These are phyloP conservation scores for Saksenaea oblongispora DNA, from an alignment of 371 early-diverging fungal genomes.

Conservation along the genomic window DNA sequence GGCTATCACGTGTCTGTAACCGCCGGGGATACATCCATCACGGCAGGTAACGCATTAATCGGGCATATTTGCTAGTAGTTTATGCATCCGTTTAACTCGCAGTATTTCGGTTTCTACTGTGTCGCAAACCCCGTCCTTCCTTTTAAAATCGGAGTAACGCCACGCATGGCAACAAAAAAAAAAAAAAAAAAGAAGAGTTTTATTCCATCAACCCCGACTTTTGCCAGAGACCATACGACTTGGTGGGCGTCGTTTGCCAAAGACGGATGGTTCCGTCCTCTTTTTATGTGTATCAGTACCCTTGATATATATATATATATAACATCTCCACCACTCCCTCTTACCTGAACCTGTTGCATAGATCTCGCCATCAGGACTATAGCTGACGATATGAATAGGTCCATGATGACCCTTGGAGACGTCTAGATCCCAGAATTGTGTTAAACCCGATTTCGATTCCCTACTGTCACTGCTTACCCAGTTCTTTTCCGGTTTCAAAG, in stretches of 20 bases:
- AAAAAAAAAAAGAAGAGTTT: background rate
- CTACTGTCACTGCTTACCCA: conserved; percentile 25
- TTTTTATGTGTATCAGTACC: conserved; percentile 8
- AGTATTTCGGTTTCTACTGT: too few species aligned
- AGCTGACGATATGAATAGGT: conserved; percentile 83
- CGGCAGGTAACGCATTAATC: too few species aligned
- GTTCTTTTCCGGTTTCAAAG: conserved; percentile 68
- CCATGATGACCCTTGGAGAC: conserved; percentile 90
- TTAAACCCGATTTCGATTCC: background rate
- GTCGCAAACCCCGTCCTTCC: too few species aligned
- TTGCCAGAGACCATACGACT: conserved; percentile 78
- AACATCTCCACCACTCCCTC: background rate
- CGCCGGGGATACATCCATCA: too few species aligned
- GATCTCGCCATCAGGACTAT: conserved; percentile 88
- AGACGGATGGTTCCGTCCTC: conserved; percentile 81
- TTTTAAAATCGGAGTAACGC: too few species aligned
- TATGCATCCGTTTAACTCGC: too few species aligned
- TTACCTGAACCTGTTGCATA: conserved; percentile 85
- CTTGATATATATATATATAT: background rate
- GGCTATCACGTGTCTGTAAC: too few species aligned
- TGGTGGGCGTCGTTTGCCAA: conserved; percentile 77
- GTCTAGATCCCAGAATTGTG: conserved; percentile 35
- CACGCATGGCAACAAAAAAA: background rate
- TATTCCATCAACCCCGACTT: conserved; percentile 5
- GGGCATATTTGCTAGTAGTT: too few species aligned